Base-by-base conservation (phyloP, 164 flowering plant species). In the Vitis amurensis region DNA sequence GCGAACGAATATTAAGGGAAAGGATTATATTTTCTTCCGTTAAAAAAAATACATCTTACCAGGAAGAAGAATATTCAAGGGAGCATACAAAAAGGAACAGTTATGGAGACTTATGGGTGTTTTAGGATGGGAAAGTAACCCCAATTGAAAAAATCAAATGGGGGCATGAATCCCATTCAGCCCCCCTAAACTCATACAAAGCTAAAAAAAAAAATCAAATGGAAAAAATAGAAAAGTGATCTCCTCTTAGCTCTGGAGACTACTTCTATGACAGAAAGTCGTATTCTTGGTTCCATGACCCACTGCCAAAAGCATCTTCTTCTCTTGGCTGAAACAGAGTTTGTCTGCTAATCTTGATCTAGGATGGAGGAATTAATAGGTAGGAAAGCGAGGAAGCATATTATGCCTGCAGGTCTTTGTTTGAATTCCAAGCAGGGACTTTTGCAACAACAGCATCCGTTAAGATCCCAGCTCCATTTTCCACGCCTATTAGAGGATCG, bases 341-440 rank as follows among this genome's bases (percentile, higher is more conserved):
- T 56, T 30, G 27, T 56, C 63, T 57, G 14, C 60, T 66, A 19
- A 49, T 44, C 15, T 57, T 62, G 52, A 44, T 67, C 68, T 50
- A 15, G 16, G 19, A 30, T 55, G 51, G 59, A 49, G 52, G 50
- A 57, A 59, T n/a, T 27, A 23, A 37, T 58, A 56, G 14, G 44
- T 23, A 37, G 44, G 44, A 37, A 6, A 37, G 4, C 0, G 44
- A 37, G 7, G 44, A 37, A 37, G 44, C 44, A 37, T 37, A 37
- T 37, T 75, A 92, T 31, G 98, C 97, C 70, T 83, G 89, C 51
- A 93, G 74, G 73, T 91, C 97, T 73, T 91, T 91, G 81, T 87
- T 79, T 59, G 92, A 82, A 66, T 70, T 90, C 97, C 98, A 90
- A 1, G 70, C 84, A 1, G 91, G 86, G 29, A 73, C 80, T 68